Evolutionary conservation across 306 rosid species (phyloP).

Genomic region (cucumber (Cucumis sativus)): DNA sequence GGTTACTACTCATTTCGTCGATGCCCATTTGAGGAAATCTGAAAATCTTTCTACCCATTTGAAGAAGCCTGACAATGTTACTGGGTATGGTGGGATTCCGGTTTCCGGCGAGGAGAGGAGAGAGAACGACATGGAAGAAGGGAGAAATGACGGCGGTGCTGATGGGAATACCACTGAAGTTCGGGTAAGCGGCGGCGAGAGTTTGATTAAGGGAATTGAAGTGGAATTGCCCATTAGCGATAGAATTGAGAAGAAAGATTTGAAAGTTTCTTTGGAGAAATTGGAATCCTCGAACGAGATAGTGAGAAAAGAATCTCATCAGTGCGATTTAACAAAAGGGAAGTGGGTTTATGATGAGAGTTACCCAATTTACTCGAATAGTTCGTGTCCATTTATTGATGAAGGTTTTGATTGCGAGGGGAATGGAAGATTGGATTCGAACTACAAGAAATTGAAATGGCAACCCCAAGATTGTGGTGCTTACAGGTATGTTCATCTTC

Average conservation of each 20-base stretch:
- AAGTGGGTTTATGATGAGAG: slow-evolving; percentile 74
- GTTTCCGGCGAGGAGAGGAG: slow-evolving; percentile 7
- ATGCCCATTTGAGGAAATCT: slow-evolving; percentile 23
- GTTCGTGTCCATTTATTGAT: slow-evolving; percentile 74
- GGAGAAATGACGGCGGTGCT: slow-evolving; percentile 7
- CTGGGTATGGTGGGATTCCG: slow-evolving; percentile 22
- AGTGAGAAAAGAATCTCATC: slow-evolving; percentile 21
- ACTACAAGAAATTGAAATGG: slow-evolving; percentile 77
- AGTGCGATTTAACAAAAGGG: slow-evolving; percentile 64
- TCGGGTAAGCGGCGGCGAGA: slow-evolving; percentile 11
- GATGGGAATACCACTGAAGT: slow-evolving; percentile 20
- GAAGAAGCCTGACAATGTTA: neutral
- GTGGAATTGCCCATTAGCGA: neutral
- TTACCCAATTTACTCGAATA: slow-evolving; percentile 46
- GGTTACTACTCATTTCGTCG: slow-evolving; percentile 21
- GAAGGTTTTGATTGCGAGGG: slow-evolving; percentile 84
- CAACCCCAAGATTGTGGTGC: slow-evolving; percentile 54
- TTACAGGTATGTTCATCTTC: slow-evolving; percentile 41
- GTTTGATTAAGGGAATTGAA: slow-evolving; percentile 5
- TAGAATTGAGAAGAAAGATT: slow-evolving; percentile 13
- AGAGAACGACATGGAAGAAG: slow-evolving; percentile 18
- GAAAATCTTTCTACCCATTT: slow-evolving; percentile 20
- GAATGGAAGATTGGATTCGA: slow-evolving; percentile 72
- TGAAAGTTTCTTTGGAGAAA: slow-evolving; percentile 10
- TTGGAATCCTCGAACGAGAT: slow-evolving; percentile 8